Evolutionary conservation across 768 basidiomycete genomes (phyloP).

Genomic region (Russula dissimulans): DNA sequence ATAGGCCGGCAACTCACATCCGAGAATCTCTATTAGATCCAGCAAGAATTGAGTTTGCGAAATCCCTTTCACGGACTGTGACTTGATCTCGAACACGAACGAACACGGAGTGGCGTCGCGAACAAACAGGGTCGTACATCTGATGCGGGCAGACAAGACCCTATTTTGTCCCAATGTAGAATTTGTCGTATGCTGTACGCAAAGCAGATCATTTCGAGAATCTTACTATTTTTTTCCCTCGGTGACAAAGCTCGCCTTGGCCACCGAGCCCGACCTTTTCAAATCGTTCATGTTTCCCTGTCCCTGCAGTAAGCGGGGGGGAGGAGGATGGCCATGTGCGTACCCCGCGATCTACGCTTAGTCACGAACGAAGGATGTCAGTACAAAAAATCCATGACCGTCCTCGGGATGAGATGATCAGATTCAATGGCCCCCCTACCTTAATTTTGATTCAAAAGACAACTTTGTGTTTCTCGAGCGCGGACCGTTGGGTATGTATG

Average conservation of each 20-base stretch:
- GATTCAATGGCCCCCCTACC: no score
- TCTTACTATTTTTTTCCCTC: neutral
- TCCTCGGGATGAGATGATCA: no score
- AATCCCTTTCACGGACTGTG: neutral
- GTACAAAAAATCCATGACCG: no score
- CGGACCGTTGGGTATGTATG: no score
- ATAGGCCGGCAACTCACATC: neutral
- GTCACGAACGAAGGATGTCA: no score
- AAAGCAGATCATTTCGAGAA: neutral
- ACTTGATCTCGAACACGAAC: neutral
- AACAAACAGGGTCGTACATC: slow-evolving; percentile 2
- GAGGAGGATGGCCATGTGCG: no score
- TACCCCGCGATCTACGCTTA: no score
- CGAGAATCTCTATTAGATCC: neutral
- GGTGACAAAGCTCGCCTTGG: neutral
- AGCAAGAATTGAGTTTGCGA: neutral
- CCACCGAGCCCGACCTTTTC: neutral
- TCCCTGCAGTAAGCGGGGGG: no score
- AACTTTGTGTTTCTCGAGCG: neutral
- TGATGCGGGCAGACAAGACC: neutral
- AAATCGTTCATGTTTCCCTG: neutral
- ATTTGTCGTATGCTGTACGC: neutral
- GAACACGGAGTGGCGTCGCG: slow-evolving; percentile 3
- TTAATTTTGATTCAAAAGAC: no score
- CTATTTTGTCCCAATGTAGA: neutral